phyloP scores from a whole-genome alignment of 371 early-diverging fungal species.

The Mucor lusitanicus region DNA sequence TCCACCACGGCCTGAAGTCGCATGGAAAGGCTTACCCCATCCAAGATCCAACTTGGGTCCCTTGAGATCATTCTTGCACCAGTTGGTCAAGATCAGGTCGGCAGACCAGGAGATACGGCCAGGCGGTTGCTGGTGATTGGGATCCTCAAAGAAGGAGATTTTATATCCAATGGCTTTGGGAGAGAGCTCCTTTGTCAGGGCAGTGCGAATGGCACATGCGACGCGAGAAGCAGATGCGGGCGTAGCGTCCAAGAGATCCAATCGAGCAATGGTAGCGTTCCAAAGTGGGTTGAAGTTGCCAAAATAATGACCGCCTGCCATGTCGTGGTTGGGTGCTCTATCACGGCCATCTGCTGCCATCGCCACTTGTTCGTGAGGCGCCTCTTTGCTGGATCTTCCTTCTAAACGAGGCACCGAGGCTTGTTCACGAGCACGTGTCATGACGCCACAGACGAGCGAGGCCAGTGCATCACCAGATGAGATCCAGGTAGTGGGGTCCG shows the following conservation, averaged over 20 bases:
- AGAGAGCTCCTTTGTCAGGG: conserved; percentile 26
- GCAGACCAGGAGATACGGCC: conserved; percentile 35
- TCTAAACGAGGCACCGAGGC: conserved; percentile 29
- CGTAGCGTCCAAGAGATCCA: conserved; percentile 28
- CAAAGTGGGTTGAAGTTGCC: conserved; percentile 47
- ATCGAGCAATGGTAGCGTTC: conserved; percentile 25
- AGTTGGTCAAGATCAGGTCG: conserved; percentile 45
- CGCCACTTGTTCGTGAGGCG: conserved; percentile 27
- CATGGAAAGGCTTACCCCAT: conserved; percentile 43
- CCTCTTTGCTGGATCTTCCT: conserved; percentile 32
- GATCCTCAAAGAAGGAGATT: conserved; percentile 39
- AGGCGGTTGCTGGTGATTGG: background rate
- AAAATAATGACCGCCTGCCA: conserved; percentile 36
- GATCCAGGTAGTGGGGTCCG: conserved; percentile 32
- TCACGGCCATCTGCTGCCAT: conserved; percentile 50
- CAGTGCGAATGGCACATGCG: conserved; percentile 39
- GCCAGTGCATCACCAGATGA: conserved; percentile 50
- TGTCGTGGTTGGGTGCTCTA: conserved; percentile 29
- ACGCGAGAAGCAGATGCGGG: conserved; percentile 28
- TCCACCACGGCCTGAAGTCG: conserved; percentile 30
- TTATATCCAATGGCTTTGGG: conserved; percentile 36
- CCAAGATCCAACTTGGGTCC: conserved; percentile 41
- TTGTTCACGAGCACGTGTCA: conserved; percentile 41
- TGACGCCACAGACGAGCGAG: conserved; percentile 33
- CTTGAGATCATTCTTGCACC: conserved; percentile 46